Evolutionary conservation across 306 rosid species (phyloP), one percentile per base, ranked within the genome.

Genomic region (Mimosa bimucronata): DNA sequence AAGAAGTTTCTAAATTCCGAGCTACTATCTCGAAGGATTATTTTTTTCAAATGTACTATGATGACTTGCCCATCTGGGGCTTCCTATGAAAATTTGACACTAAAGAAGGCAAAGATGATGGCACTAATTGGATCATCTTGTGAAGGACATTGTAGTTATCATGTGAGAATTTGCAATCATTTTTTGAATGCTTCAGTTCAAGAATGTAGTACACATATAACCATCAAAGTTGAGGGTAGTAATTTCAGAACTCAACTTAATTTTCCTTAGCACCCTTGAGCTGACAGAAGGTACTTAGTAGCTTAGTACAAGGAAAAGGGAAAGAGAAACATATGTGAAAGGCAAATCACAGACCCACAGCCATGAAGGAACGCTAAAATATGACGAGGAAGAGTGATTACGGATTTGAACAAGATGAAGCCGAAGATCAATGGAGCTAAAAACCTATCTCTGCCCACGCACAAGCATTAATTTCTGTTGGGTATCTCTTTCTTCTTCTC

Each of bases 111-210:
- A 73, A 48, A 79, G 77, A 48, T 42, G 77, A 71, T 48, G 79
- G n/a, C n/a, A n/a, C n/a, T n/a, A 93, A 76, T 75, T 95, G 89
- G 89, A 88, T 85, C 77, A 75, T 80, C 79, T 95, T 66, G 80
- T 73, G 74, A 79, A 73, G 68, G 97, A 93, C 80, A 93, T 91
- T 70, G 87, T 86, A 70, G 82, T 84, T 85, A 91, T 95, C 70
- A 91, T 98, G 99, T 95, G 66, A 84, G 83, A 30, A 34, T 73
- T 78, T 23, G 29, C 76, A 40, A 26, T 77, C 40, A 45, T 73
- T 82, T 45, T 25, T 18, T 41, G 46, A 13, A 8, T 28, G 48
- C 46, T 60, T 55, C 69, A 37, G 34, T 78, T 9, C 44, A 18
- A 38, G 74, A 9, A 68, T 25, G 55, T 37, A 65, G 73, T 58